Evolutionary conservation across 768 basidiomycete genomes (phyloP).

Genomic region (Baorangia bicolor): DNA sequence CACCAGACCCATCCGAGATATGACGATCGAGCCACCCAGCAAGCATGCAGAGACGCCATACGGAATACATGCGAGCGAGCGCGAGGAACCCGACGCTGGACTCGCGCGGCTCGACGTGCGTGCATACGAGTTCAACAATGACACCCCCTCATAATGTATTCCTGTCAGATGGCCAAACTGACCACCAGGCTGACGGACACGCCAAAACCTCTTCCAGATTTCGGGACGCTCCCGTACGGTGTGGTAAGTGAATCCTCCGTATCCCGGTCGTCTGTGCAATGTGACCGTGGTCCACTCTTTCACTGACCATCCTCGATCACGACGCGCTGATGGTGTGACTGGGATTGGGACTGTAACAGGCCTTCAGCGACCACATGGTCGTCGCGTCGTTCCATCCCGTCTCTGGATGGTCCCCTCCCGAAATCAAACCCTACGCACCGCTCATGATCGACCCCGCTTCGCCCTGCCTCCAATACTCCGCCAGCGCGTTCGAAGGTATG

Average conservation of each 20-base stretch:
- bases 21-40: background rate
- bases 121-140: background rate
- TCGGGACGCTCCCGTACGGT: slow-evolving; percentile 55
- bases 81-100: background rate
- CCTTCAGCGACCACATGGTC: slow-evolving; percentile 70
- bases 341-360: background rate
- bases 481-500: slow-evolving; percentile 62
- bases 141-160: background rate
- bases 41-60: background rate
- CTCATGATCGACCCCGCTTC: slow-evolving; percentile 55
- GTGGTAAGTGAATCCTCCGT: slow-evolving; percentile 35
- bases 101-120: slow-evolving; percentile 21
- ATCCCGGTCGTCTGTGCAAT: too few species aligned
- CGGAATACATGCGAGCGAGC: background rate
- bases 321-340: background rate
- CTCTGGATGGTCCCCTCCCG: slow-evolving; percentile 68
- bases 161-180: slow-evolving; percentile 53
- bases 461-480: slow-evolving; percentile 62
- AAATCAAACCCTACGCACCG: slow-evolving; percentile 70
- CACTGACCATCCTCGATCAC: background rate
- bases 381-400: slow-evolving; percentile 58
- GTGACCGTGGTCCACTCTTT: background rate
- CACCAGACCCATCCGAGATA: background rate
- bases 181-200: slow-evolving; percentile 44
- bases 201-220: slow-evolving; percentile 50